Evolutionary conservation across 305 asterid species (phyloP).

Genomic region (Rubia tinctorum): DNA sequence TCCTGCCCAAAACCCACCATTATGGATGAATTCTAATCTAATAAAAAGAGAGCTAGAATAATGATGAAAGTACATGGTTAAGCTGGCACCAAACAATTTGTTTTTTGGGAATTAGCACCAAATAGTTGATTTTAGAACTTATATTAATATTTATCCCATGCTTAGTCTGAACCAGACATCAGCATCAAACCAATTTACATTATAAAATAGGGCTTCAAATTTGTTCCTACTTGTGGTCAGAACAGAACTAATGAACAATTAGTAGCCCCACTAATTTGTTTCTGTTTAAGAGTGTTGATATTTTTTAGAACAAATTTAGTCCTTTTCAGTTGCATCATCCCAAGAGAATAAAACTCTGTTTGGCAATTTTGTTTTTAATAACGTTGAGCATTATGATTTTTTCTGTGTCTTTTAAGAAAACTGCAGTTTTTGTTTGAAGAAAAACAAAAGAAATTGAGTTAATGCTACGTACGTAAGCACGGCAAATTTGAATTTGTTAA

Average conservation of each 20-base stretch:
- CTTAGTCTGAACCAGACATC: slow-evolving; percentile 4
- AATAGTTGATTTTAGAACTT: neutral
- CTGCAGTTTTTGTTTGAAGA: neutral
- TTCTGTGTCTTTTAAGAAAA: neutral
- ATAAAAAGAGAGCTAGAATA: too few relatives aligned
- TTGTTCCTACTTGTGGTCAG: slow-evolving; percentile 3
- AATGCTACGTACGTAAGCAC: neutral
- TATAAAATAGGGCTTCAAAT: neutral
- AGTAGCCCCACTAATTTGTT: neutral
- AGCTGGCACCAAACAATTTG: too few relatives aligned
- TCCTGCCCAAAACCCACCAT: too few relatives aligned
- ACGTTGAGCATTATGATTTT: neutral
- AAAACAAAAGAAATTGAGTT: neutral
- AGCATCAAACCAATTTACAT: neutral
- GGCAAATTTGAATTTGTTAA: neutral
- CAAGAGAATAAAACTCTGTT: neutral
- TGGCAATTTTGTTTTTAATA: neutral
- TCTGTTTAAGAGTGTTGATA: neutral
- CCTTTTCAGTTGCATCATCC: slow-evolving; percentile 10
- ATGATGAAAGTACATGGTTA: neutral
- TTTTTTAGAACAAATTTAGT: neutral
- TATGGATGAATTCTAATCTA: too few relatives aligned
- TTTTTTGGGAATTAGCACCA: neutral
- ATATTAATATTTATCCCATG: neutral
- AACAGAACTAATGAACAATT: neutral